Base-by-base conservation (phyloP, 192 early-diverging fungal species). In the Podila verticillata region DNA sequence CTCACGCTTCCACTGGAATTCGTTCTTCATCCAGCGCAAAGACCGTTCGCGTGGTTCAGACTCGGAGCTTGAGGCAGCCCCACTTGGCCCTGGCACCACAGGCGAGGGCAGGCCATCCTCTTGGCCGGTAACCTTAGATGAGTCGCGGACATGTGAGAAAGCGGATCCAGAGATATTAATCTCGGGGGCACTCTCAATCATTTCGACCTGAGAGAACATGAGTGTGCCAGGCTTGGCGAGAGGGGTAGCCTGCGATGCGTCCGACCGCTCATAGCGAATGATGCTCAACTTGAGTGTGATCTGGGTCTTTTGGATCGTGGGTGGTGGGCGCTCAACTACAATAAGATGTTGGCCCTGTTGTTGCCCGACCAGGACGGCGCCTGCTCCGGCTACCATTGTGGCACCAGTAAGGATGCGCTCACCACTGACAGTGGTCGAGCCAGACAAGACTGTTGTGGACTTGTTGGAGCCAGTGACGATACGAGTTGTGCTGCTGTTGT, bases 1-100 rank as follows among this genome's bases (percentile, higher is more conserved):
- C 59, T 80, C 77, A 29, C 77, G 77, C 69, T 80, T 80, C 77
- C 77, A 80, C 44, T 72, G 70, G 51, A 39, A 51, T 56, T 72
- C 77, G 44, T 80, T 72, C 65, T 67, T 72, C 77, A 80, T 80
- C 77, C 77, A 80, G 36, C 61, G 34, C 31, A 72, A 26, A 5
- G 70, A 72, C 6, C 65, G 77, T 48, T 72, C 70, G 20, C 70
- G 65, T n/a, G 70, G 61, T 34, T 72, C 77, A 5, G 77, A 72
- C 12, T 80, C 77, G n/a, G 56, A 49, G 47, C 61, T 72, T 17
- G 30, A n/a, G 3, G 22, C 66, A 7, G 70, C 66, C 17, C 77
- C 65, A 34, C 70, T 57, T 2, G 75, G 75, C 2, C 69, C 75
- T n/a, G 75, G 69, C 2, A 72, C 69, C 5, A 68, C 68, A 28